Evolutionary conservation across 2,329 filamentous ascomycete genomes (phyloP), one percentile per base, ranked within the genome.

Genomic region (Escovopsis sp.): DNA sequence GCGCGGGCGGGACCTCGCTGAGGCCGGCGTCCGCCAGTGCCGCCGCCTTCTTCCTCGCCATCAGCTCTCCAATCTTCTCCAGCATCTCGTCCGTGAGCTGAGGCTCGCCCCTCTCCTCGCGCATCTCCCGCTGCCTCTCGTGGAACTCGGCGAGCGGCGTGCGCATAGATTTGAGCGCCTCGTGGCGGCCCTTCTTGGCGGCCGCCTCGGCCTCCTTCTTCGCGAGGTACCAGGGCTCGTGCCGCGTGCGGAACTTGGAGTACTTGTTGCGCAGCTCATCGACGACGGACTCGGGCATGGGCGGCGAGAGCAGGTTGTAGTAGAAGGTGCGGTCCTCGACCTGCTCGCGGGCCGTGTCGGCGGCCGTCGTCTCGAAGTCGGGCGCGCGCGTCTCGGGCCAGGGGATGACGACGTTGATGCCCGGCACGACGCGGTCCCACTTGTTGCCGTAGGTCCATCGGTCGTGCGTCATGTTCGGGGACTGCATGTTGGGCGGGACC

Each of bases 251-350:
- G 75, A 88, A 91, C 53, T 73, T 76, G 51, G 80, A 84, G 71
- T 80, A 94, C 57, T 79, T 81, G 67, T 83, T 81, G 56, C 87
- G 74, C 56, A 96, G 69, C 68, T 96, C 89, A 58, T 94, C 79
- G 49, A 94, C 72, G 32, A 95, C 73, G n/a, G 62, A 65, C 27
- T 69, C 63, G 5, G 89, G 87, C 72, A 94, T 85, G 12, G 89
- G 89, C 24, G 83, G 72, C 13, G 72, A 68, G 25, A 87, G 67
- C 20, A 96, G 68, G 31, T 77, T 83, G n/a, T 88, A 87, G 42
- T 80, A 68, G 57, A 84, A 94, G 1, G 83, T 84, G 53, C 67
- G 70, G 48, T 76, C 71, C 54, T 94, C 84, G 44, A 86, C 82
- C 42, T 80, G 72, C 57, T 81, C 76, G 49, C 84, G 81, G 37